phyloP scores from a whole-genome alignment of 768 basidiomycete species.

The Naematelia aurantialba region DNA sequence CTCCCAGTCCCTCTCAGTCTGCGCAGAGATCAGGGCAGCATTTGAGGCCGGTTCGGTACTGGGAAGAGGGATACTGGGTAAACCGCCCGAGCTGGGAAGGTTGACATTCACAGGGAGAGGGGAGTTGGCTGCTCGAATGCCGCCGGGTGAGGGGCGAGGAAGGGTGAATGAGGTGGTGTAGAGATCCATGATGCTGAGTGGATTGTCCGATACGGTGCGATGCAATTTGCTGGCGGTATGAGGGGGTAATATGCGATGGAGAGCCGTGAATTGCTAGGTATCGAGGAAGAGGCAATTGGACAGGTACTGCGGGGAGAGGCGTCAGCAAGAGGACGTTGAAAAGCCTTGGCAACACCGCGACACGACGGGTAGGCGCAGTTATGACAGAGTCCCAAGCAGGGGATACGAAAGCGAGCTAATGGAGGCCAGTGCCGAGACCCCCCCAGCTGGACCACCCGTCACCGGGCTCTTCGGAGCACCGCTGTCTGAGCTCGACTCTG shows the following conservation, averaged over 20 bases:
- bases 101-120: constrained; percentile 17
- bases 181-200: constrained; percentile 67
- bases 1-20: constrained; percentile 60
- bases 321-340: not conserved
- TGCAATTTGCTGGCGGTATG: not conserved
- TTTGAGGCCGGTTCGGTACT: constrained; percentile 23
- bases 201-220: not conserved
- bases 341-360: too few relatives aligned
- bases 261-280: not conserved
- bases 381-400: too few relatives aligned
- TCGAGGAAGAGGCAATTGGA: not conserved
- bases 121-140: constrained; percentile 29
- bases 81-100: constrained; percentile 9
- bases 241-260: not conserved
- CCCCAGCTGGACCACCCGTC: too few relatives aligned
- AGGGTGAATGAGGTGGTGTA: constrained; percentile 92
- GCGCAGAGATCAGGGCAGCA: constrained; percentile 16
- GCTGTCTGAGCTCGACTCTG: too few relatives aligned
- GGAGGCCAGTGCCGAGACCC: too few relatives aligned
- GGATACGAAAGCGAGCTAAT: too few relatives aligned
- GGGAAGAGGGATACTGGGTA: constrained; percentile 11
- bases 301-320: not conserved
- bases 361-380: too few relatives aligned
- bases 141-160: constrained; percentile 68
- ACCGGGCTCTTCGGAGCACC: too few relatives aligned